Evolutionary conservation across 1,284 basidiomycete species (phyloP).

Genomic region (Irpex sp.): DNA sequence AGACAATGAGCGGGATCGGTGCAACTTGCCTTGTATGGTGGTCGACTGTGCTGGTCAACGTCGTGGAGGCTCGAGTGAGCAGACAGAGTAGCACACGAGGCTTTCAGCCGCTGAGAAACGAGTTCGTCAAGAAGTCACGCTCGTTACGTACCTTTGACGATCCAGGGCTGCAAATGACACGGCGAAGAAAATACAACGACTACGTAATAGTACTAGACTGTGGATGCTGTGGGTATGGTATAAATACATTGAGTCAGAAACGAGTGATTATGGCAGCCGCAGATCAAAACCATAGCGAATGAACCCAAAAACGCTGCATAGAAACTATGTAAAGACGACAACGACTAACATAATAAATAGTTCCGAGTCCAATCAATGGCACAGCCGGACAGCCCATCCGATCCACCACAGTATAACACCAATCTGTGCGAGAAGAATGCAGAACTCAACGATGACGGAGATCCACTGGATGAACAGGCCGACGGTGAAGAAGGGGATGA

Average conservation of each 20-base stretch:
- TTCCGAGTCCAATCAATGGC: conserved; percentile 26
- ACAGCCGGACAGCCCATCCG: conserved; percentile 56
- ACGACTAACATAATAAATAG: neutral
- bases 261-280: neutral
- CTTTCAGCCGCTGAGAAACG: no score
- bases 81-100: no score
- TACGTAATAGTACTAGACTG: no score
- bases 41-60: no score
- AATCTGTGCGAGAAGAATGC: conserved; percentile 48
- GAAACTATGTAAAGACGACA: no score
- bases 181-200: neutral
- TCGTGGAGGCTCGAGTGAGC: no score
- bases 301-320: no score
- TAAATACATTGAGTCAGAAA: neutral
- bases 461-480: conserved; percentile 57
- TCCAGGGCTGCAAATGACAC: neutral
- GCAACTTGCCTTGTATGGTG: no score
- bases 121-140: no score
- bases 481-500: conserved; percentile 55
- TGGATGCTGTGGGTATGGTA: neutral
- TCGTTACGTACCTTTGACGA: no score
- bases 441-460: conserved; percentile 49
- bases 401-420: conserved; percentile 63
- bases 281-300: no score
- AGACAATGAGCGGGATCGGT: no score